Base-by-base conservation (phyloP, 352 stramenopile genomes). In the Phytopythium cucurbitacearum region DNA sequence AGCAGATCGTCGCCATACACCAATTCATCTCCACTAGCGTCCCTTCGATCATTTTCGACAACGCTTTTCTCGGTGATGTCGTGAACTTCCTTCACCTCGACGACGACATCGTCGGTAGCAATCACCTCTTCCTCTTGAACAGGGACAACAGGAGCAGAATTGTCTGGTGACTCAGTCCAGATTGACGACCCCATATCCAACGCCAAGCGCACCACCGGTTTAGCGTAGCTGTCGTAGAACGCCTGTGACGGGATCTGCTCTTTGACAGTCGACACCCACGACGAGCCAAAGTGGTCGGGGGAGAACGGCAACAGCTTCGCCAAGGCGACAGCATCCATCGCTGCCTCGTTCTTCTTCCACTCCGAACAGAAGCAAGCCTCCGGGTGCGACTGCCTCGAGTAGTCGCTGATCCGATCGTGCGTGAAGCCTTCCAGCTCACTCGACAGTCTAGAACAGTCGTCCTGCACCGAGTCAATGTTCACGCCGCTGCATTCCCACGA, bases 301-400 rank as follows among this genome's bases (percentile, higher is more conserved):
- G 73, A 81, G 57, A 81, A 81, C 40, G 70, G 67, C 8, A 84
- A 49, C 47, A 80, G 43, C 45, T 57, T 63, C 37, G 45, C 46
- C 33, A 84, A 48, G 28, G 60, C 55, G 5, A 74, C 34, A 12
- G 69, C 12, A 21, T 68, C 50, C 4, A 79, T 36, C 1, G 50
- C 53, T 40, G 46, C 74, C 43, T 84, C 65, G 11, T 71, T 64
- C 33, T 58, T 21, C 21, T 65, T 75, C 73, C 73, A 84, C 42
- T 77, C 71, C 12, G 44, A 56, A 35, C 73, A 84, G 40, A 84
- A 79, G 49, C 65, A 80, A 12, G 49, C 41, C 6, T 71, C 50
- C 8, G 60, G 32, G 47, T 84, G 62, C 12, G 63, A 63, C 37
- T 73, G 65, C 4, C 38, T 38, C 34, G 52, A 34, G 55, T 75